Conservation (phyloP, 1,139 yeast species). For the Kodamaea alishanica region DNA sequence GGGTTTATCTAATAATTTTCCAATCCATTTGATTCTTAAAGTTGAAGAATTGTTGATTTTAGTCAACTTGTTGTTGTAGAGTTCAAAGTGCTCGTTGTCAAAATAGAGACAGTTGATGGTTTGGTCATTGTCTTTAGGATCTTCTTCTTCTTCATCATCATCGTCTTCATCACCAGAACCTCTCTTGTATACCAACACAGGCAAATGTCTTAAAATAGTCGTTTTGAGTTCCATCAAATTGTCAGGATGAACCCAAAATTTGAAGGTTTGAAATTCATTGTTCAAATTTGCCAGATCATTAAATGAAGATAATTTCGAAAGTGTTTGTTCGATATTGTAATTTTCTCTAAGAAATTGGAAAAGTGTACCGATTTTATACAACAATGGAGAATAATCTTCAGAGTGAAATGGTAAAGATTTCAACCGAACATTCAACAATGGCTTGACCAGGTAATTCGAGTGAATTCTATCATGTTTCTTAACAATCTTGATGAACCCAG, state of each 20-base stretch:
- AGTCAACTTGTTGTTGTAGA: conserved; percentile 80
- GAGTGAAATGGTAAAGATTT: conserved; percentile 87
- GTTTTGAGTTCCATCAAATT: conserved; percentile 96
- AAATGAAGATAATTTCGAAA: conserved; percentile 45
- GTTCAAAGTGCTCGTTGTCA: conserved; percentile 77
- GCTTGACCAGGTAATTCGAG: conserved; percentile 79
- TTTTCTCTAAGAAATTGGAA: conserved; percentile 81
- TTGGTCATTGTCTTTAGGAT: conserved; percentile 54
- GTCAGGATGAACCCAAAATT: conserved; percentile 96
- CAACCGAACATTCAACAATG: conserved; percentile 81
- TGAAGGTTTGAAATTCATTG: conserved; percentile 69
- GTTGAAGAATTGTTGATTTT: conserved; percentile 69
- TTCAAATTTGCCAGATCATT: conserved; percentile 46
- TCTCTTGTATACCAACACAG: conserved; percentile 75
- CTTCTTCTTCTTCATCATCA: conserved; percentile 23
- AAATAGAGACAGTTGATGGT: conserved; percentile 83
- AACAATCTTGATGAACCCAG: conserved; percentile 91
- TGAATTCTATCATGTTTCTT: conserved; percentile 94
- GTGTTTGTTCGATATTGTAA: conserved; percentile 37
- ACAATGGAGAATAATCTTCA: conserved; percentile 89
- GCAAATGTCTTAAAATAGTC: conserved; percentile 85
- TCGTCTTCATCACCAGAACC: conserved; percentile 24
- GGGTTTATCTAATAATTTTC: conserved; percentile 70
- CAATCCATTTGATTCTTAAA: conserved; percentile 87
- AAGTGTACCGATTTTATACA: conserved; percentile 76